phyloP scores from a whole-genome alignment of 2,329 filamentous ascomycete genomes.

The Trichophyton rubrum region DNA sequence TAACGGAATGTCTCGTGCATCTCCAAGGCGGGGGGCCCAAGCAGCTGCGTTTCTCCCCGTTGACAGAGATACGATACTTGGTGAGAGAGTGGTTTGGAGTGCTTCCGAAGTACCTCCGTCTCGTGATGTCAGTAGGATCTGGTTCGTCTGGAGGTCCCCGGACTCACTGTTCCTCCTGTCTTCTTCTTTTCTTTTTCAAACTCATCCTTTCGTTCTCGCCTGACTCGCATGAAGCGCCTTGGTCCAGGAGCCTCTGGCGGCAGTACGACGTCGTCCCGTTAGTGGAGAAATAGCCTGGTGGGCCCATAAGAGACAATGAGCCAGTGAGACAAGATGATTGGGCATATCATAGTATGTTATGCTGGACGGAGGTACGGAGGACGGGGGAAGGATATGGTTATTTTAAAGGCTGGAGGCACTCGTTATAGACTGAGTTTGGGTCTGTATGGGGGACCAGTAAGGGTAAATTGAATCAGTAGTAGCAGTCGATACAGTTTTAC shows the following conservation, averaged over 20 bases:
- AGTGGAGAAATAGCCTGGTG: neutral
- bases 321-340: neutral
- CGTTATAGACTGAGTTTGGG: conserved; percentile 51
- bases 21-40: neutral
- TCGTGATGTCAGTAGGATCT: neutral
- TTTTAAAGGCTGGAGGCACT: conserved; percentile 40
- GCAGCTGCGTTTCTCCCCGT: neutral
- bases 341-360: neutral
- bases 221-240: neutral
- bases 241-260: neutral
- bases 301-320: neutral
- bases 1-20: neutral
- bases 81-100: neutral
- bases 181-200: neutral
- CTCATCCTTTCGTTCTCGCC: neutral
- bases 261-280: neutral
- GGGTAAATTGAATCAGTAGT: conserved; percentile 65
- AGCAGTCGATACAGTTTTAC: conserved; percentile 54
- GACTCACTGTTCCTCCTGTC: neutral
- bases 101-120: neutral
- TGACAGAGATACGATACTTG: neutral
- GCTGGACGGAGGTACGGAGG: neutral
- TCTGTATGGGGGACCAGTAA: conserved; percentile 81
- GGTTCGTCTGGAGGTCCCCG: neutral
- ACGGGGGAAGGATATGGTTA: neutral